phyloP scores from a whole-genome alignment of 495 filamentous ascomycete genomes.

The Apiosordaria backusii region DNA sequence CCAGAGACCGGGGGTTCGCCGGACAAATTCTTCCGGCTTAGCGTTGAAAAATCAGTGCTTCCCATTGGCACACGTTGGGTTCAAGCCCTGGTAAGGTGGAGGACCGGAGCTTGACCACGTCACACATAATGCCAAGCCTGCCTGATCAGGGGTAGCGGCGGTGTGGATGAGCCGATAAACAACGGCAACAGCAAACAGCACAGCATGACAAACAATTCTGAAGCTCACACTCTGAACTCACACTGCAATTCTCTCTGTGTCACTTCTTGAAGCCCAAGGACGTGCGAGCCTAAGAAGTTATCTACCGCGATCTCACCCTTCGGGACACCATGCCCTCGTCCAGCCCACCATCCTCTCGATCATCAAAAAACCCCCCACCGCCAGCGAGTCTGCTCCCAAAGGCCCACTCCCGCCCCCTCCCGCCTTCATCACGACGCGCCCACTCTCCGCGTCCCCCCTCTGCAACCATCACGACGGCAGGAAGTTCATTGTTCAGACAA shows the following conservation, averaged over 20 bases:
- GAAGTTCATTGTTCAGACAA: background rate
- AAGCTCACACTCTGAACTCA: background rate
- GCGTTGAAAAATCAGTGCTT: background rate
- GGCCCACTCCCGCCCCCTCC: background rate
- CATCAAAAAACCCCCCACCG: background rate
- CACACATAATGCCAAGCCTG: background rate
- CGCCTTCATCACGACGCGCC: background rate
- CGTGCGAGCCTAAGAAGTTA: background rate
- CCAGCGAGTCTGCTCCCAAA: background rate
- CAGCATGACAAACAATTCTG: background rate
- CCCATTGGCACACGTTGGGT: background rate
- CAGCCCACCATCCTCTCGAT: background rate
- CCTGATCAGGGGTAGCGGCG: background rate
- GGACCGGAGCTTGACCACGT: background rate
- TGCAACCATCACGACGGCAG: background rate
- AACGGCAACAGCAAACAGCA: background rate
- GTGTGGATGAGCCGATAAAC: background rate
- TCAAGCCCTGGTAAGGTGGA: background rate
- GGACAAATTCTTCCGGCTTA: background rate
- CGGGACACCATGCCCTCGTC: background rate
- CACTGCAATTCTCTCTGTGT: background rate
- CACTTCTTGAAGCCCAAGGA: background rate
- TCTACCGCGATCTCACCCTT: background rate
- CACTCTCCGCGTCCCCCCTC: background rate
- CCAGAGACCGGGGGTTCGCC: background rate